Conservation (phyloP, 352 stramenopile species). For the Globisporangium lucens region DNA sequence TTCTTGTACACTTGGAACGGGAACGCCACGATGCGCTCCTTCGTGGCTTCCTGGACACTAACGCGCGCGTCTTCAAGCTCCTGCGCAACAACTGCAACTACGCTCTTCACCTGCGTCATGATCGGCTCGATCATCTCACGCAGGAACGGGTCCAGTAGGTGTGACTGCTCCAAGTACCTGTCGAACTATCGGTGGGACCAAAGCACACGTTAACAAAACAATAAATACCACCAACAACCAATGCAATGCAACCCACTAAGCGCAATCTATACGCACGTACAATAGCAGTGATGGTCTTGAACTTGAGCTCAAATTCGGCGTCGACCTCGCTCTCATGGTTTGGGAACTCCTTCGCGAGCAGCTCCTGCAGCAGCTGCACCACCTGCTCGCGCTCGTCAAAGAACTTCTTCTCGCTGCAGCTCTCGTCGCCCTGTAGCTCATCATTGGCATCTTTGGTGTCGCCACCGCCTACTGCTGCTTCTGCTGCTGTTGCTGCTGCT, state of each 20-base stretch:
- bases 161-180: constrained; percentile 88
- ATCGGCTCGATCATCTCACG: constrained; percentile 64
- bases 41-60: not conserved
- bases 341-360: constrained; percentile 29
- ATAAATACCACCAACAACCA: not conserved
- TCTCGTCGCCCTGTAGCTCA: constrained; percentile 14
- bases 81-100: constrained; percentile 40
- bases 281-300: constrained; percentile 43
- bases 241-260: too few species aligned
- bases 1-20: constrained; percentile 76
- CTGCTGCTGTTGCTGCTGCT: not conserved
- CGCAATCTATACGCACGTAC: constrained; percentile 27
- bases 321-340: constrained; percentile 43
- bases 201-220: not conserved
- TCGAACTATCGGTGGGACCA: constrained; percentile 39
- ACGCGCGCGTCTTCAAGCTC: constrained; percentile 17
- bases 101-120: constrained; percentile 61
- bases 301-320: constrained; percentile 34
- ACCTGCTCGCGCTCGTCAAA: constrained; percentile 64
- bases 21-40: constrained; percentile 36
- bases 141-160: constrained; percentile 89
- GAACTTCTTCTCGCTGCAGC: constrained; percentile 49
- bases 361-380: constrained; percentile 30
- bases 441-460: not conserved
- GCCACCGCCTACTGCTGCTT: not conserved